Evolutionary conservation across 495 filamentous ascomycete genomes (phyloP).

Genomic region (Oidiodendron maius): DNA sequence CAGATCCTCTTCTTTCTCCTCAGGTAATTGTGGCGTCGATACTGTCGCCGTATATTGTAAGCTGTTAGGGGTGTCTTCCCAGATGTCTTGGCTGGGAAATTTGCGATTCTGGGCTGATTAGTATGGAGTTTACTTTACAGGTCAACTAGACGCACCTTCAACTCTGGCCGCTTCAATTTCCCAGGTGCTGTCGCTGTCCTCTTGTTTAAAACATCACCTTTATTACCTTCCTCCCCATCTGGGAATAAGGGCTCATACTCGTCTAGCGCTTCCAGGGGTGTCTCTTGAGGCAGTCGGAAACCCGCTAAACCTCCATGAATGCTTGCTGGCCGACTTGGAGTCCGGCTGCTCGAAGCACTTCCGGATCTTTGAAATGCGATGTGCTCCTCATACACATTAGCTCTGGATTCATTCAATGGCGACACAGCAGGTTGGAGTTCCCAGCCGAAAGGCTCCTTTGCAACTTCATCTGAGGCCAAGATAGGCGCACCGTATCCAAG

Average conservation of each 20-base stretch:
- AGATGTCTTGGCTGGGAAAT: constrained; percentile 92
- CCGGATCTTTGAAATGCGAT: constrained; percentile 19
- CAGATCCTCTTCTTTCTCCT: constrained; percentile 47
- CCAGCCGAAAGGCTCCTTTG: constrained; percentile 58
- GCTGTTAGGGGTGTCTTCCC: constrained; percentile 94
- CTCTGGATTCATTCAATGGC: constrained; percentile 53
- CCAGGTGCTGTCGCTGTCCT: constrained; percentile 51
- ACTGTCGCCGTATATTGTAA: constrained; percentile 79
- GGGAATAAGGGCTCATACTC: constrained; percentile 95
- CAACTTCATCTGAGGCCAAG: constrained; percentile 84
- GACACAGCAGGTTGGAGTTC: constrained; percentile 63
- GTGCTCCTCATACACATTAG: constrained; percentile 49
- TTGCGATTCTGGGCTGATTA: constrained; percentile 44
- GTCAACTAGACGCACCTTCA: constrained; percentile 22
- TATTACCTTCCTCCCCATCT: constrained; percentile 66
- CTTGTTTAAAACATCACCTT: constrained; percentile 23
- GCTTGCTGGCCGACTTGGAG: constrained; percentile 66
- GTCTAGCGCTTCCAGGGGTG: constrained; percentile 81
- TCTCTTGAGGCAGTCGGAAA: constrained; percentile 30
- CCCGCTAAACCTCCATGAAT: constrained; percentile 39
- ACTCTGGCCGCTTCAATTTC: constrained; percentile 57
- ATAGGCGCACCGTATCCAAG: constrained; percentile 64
- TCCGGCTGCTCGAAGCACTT: constrained; percentile 53
- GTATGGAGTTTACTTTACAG: not conserved
- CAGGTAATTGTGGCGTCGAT: constrained; percentile 63